Evolutionary conservation across 1,139 yeast species (phyloP).

Genomic region (Scheffersomyces illinoinensis): DNA sequence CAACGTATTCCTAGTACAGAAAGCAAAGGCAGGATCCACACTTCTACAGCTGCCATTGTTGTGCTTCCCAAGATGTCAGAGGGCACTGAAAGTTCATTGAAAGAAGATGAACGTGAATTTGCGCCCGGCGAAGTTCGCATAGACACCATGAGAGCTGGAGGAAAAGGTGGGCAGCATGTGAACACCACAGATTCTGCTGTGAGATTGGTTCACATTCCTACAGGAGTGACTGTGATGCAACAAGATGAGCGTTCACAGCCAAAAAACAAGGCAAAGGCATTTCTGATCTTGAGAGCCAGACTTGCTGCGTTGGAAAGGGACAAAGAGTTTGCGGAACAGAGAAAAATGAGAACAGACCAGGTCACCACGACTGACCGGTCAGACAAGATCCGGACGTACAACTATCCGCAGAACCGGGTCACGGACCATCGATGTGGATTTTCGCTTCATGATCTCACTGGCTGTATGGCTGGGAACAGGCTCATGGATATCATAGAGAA

Average conservation of each 20-base stretch:
- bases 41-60: slow-evolving; percentile 94
- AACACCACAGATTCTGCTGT: slow-evolving; percentile 98
- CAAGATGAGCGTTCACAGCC: slow-evolving; percentile 97
- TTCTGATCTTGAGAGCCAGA: slow-evolving; percentile 76
- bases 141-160: slow-evolving; percentile 96
- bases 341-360: slow-evolving; percentile 72
- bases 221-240: slow-evolving; percentile 85
- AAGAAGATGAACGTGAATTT: slow-evolving; percentile 69
- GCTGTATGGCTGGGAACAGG: slow-evolving; percentile 71
- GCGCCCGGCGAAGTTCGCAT: slow-evolving; percentile 86
- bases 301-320: slow-evolving; percentile 79
- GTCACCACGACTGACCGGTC: slow-evolving; percentile 88
- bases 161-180: slow-evolving; percentile 98
- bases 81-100: slow-evolving; percentile 57
- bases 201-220: slow-evolving; percentile 85
- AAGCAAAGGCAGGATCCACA: slow-evolving; percentile 89
- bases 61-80: slow-evolving; percentile 79
- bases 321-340: slow-evolving; percentile 64
- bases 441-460: slow-evolving; percentile 76
- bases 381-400: slow-evolving; percentile 92
- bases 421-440: slow-evolving; percentile 92
- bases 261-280: slow-evolving; percentile 92
- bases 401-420: slow-evolving; percentile 86
- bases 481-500: slow-evolving; percentile 50
- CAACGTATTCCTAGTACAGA: slow-evolving; percentile 94